Percentiles rank a stretch among this genome's conserved stretches.
Conservation (phyloP, 2,329 filamentous ascomycete species). For the Chrysoporthe austroafricana region DNA sequence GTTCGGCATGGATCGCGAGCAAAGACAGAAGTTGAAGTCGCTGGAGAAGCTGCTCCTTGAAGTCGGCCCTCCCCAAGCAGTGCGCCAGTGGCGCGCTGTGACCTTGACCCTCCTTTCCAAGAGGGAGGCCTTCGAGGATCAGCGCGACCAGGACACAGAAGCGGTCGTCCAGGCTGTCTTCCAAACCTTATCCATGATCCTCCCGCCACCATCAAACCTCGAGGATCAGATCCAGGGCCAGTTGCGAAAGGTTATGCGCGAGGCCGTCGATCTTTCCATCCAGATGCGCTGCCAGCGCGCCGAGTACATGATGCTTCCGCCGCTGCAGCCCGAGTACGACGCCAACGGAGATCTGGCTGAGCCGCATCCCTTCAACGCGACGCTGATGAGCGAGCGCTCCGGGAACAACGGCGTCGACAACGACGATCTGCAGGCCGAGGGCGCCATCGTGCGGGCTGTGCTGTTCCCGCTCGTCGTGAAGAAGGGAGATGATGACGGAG, state of each 20-base stretch:
- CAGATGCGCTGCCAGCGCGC: conserved; percentile 97
- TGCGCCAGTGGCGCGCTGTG: conserved; percentile 95
- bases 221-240: conserved; percentile 82
- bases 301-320: conserved; percentile 98
- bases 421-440: conserved; percentile 76
- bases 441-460: conserved; percentile 84
- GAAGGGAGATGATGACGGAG: conserved; percentile 85
- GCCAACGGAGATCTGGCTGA: conserved; percentile 86
- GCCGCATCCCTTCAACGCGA: conserved; percentile 88
- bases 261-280: conserved; percentile 87
- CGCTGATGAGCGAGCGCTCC: conserved; percentile 91
- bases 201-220: conserved; percentile 83
- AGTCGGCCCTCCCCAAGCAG: conserved; percentile 84
- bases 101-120: conserved; percentile 87
- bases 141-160: conserved; percentile 89
- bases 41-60: conserved; percentile 91
- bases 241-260: conserved; percentile 82
- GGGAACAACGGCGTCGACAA: conserved; percentile 65
- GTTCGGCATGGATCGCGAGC: conserved; percentile 97
- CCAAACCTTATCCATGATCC: conserved; percentile 78
- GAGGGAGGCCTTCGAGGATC: conserved; percentile 76
- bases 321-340: conserved; percentile 92
- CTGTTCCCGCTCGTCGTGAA: conserved; percentile 96
- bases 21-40: conserved; percentile 94
- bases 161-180: conserved; percentile 93